Evolutionary conservation across 1,284 basidiomycete genomes (phyloP).

Genomic region (Trichosporon sp.): DNA sequence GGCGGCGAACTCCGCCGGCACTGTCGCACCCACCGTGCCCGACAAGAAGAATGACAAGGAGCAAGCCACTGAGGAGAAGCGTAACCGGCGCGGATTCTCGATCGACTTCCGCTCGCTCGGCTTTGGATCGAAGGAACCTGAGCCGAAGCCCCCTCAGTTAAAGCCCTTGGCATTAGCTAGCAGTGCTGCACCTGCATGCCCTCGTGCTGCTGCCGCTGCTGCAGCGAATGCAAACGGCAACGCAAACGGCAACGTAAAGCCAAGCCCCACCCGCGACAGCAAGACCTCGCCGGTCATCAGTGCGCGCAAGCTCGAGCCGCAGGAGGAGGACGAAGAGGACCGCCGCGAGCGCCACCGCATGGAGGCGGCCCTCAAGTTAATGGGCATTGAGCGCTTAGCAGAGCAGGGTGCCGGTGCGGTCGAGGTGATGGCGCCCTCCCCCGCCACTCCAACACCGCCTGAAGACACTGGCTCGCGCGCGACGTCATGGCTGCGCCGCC

Average conservation of each 20-base stretch:
- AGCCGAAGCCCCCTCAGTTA: conserved; percentile 24
- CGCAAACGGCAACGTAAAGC: too few species aligned
- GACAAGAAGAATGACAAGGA: conserved; percentile 3
- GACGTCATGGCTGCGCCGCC: conserved; percentile 11
- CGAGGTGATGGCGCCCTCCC: background rate
- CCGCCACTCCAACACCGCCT: background rate
- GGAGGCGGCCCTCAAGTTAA: conserved; percentile 80
- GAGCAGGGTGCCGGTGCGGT: background rate
- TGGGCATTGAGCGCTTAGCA: conserved; percentile 63
- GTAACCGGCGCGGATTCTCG: conserved; percentile 42
- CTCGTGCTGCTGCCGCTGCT: conserved; percentile 5
- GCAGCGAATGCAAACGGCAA: too few species aligned
- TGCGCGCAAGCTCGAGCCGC: conserved; percentile 49
- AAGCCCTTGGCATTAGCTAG: conserved; percentile 31
- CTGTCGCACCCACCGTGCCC: background rate
- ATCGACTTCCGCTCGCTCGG: conserved; percentile 45
- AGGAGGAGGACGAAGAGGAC: conserved; percentile 85
- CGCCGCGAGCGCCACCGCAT: conserved; percentile 72
- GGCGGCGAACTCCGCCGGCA: background rate
- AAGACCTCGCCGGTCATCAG: conserved; percentile 44
- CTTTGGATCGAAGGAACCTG: conserved; percentile 28
- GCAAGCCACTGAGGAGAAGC: conserved; percentile 21
- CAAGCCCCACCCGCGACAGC: background rate
- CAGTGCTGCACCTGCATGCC: conserved; percentile 9
- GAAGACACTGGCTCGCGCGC: conserved; percentile 1